Evolutionary conservation across 179 eudicot genomes (phyloP), one percentile per base, ranked within the genome.

Genomic region (Silene noctiflora): DNA sequence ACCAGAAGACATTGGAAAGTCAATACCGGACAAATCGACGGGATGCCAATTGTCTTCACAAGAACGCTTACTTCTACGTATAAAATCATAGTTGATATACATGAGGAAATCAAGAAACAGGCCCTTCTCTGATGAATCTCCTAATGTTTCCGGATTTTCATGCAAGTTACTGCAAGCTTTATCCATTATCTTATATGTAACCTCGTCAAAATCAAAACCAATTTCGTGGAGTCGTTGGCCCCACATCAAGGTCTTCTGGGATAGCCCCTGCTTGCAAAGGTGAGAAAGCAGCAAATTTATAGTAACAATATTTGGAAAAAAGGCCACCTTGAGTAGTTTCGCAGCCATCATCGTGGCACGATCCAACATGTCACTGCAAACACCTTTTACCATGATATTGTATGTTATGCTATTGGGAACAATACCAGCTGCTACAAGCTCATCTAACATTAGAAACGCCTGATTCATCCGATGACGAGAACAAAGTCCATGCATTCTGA

Each of bases 91-190:
- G 65, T 94, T 89, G 71, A 89, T 79, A 72, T 92, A 88, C 98
- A 95, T 90, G 7, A 95, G 95, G 75, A 86, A 90, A 83, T 93
- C 95, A 51, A 95, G 83, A 79, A 95, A 93, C 69, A 88, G 89
- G 78, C 86, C 79, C 75, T 89, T 91, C 74, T 85, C 90, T 24
- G 92, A 76, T 70, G 84, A 74, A 53, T 73, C 88, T 77, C 78
- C 78, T 71, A 44, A 78, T 80, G 51, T 75, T 65, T 77, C 84
- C 68, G 67, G 69, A 58, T 81, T 85, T 67, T 83, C 86, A 81
- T 81, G 81, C 66, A 83, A 62, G 70, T 83, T 75, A 67, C 75
- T 53, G 74, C 86, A 84, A 17, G 98, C 97, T 80, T 76, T 87
- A 68, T 90, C 97, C 79, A 93, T 61, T 79, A 93, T 88, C 75